Evolutionary conservation across 202 grass and related monocot species (phyloP), one percentile per base, ranked within the genome.

Genomic region (Saccharum hybrid): DNA sequence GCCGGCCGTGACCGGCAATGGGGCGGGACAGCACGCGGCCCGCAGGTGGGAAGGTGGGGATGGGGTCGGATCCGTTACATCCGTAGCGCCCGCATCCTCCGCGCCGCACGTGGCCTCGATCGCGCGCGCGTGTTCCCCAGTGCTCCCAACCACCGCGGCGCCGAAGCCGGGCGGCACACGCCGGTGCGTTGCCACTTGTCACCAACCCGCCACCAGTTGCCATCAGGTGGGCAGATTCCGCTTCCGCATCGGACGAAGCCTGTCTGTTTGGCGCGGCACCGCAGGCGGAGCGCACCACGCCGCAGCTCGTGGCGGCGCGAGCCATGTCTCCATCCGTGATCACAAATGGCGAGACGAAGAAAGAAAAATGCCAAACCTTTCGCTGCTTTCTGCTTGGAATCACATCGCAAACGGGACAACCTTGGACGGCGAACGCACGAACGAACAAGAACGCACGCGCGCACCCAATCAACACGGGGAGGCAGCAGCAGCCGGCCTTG

Each of bases 361-460:
- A 79, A 28, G 39, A 69, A 79, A 79, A 90, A 80, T 76, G 69
- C 75, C 74, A 74, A 68, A 75, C 63, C 68, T 64, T 46, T 90
- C 13, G 61, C 74, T 74, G 68, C 60, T 71, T 83, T 78, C 43
- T 60, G n/a, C 37, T 16, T 37, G 83, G 83, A 82, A 72, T 45
- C 78, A 60, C 74, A 60, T 74, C 68, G 37, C 68, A 66, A 67
- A 66, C 39, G 72, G 87, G 19, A 71, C 63, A 71, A 49, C 75
- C 45, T 81, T 81, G 82, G 65, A 56, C 52, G 77, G 57, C 43
- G 82, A 85, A 45, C 36, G 22, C 71, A 73, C 70, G 76, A 7
- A 18, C 10, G 10, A 22, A 37, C 36, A 37, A 37, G 36, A 37
- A 37, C 41, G 9, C 30, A 21, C 70, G 45, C 33, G 5, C 34